Conservation (phyloP, 108 stramenopile species). For the Cyclotella choctawhatcheeana region DNA sequence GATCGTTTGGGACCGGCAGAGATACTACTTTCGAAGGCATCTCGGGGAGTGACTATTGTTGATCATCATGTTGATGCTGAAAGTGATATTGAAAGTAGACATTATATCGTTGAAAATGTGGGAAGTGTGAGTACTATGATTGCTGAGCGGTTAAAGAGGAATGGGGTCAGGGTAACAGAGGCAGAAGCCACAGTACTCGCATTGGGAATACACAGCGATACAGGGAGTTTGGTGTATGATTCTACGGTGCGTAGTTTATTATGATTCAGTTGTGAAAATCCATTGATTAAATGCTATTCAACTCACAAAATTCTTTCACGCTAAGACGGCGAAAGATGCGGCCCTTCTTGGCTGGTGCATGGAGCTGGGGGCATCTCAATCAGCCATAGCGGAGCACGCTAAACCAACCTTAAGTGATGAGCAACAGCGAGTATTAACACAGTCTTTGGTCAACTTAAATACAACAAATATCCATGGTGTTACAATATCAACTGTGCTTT, state of each 20-base stretch:
- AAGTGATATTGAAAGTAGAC: constrained; percentile 84
- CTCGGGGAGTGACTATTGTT: constrained; percentile 79
- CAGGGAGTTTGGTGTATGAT: constrained; percentile 93
- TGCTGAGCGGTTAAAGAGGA: constrained; percentile 75
- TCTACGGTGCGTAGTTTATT: constrained; percentile 59
- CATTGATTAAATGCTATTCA: background rate
- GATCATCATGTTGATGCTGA: constrained; percentile 94
- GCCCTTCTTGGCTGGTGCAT: constrained; percentile 90
- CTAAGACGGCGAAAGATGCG: constrained; percentile 87
- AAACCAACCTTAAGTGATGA: constrained; percentile 74
- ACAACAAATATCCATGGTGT: constrained; percentile 86
- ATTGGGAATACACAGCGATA: constrained; percentile 94
- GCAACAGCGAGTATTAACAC: constrained; percentile 88
- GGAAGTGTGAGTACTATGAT: constrained; percentile 90
- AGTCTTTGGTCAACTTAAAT: constrained; percentile 81
- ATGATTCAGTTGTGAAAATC: background rate
- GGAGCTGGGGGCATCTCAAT: constrained; percentile 91
- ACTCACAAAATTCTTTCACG: background rate
- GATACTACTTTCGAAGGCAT: constrained; percentile 72
- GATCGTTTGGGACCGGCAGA: constrained; percentile 90
- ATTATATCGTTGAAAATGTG: constrained; percentile 89
- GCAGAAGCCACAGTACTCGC: constrained; percentile 92
- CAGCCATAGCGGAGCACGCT: constrained; percentile 93
- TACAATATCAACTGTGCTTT: constrained; percentile 83
- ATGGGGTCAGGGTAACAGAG: constrained; percentile 66